phyloP scores from a whole-genome alignment of 495 filamentous ascomycete genomes.

The Entonaema liquescens region DNA sequence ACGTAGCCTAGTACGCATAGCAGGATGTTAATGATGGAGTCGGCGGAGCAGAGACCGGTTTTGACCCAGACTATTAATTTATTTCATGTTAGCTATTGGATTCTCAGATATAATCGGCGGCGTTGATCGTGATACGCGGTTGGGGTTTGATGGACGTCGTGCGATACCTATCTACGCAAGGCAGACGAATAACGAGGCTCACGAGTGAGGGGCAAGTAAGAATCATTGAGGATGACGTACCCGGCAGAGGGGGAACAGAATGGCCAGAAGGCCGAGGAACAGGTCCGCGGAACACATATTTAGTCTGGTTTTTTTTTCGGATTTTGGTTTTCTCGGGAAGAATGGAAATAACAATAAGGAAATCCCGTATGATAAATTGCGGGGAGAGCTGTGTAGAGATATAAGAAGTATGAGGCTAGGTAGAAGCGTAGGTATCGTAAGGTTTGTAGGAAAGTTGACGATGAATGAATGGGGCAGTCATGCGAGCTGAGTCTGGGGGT shows the following conservation, averaged over 20 bases:
- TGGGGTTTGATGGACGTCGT: slow-evolving; percentile 7
- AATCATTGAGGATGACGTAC: slow-evolving; percentile 60
- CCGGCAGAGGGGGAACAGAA: slow-evolving; percentile 92
- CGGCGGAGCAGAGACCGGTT: slow-evolving; percentile 88
- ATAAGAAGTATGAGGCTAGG: background rate
- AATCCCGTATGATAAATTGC: background rate
- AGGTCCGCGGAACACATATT: slow-evolving; percentile 74
- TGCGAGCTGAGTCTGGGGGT: slow-evolving; percentile 17
- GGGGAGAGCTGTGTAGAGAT: background rate
- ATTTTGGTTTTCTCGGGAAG: background rate
- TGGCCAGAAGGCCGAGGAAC: slow-evolving; percentile 86
- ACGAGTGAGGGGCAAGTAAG: background rate
- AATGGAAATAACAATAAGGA: background rate
- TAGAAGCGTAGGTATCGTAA: slow-evolving; percentile 17
- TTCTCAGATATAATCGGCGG: background rate
- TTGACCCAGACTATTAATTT: slow-evolving; percentile 87
- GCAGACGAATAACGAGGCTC: slow-evolving; percentile 28
- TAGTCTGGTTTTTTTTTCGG: background rate
- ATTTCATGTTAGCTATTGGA: background rate
- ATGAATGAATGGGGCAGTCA: slow-evolving; percentile 9
- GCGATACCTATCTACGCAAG: slow-evolving; percentile 21
- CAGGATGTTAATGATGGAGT: slow-evolving; percentile 93
- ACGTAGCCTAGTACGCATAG: slow-evolving; percentile 87
- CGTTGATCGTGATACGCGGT: slow-evolving; percentile 4
- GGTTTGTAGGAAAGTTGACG: slow-evolving; percentile 1